Base-by-base conservation (phyloP, 2,329 filamentous ascomycete genomes). In the Talaromyces sp. region DNA sequence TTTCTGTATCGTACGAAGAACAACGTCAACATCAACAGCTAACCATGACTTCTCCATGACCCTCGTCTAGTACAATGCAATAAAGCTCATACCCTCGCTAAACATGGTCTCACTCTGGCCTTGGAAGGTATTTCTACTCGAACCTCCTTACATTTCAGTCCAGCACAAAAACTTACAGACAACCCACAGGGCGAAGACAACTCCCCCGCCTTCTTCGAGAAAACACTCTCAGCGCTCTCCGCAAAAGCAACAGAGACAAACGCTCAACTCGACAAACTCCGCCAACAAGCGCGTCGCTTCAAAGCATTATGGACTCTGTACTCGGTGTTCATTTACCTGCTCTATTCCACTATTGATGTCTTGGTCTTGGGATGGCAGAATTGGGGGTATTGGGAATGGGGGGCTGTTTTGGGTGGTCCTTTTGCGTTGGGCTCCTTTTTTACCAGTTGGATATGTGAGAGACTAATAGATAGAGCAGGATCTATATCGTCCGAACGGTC, bases 151-250 rank as follows among this genome's bases (percentile, higher is more conserved):
- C 28, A 25, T n/a, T 19, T 13, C 19, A 31, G 21, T 19, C 4
- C 3, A 25, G n/a, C 17, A 11, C 19, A 40, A 21, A 25, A n/a
- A n/a, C n/a, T n/a, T n/a, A 15, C 35, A 45, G 19, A 17, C 50
- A 21, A 22, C 43, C 54, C 58, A 21, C 67, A 96, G 91, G 84
- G 84, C 75, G 83, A 89, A 69, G 83, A 88, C 71, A 88, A 84
- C 70, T 96, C 92, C 64, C 88, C 94, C 25, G 92, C 91, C 53
- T 89, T 88, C 3, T 99, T 97, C 70, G 94, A 99, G 77, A 97
- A 92, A 79, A 85, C 88, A 2, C 85, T 99, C 31, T 89, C 91
- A 9, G 81, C 84, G 22, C 84, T 99, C 46, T 89, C 92, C 10
- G 79, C 80, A 54, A 96, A 94, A 76, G 97, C 99, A 72, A 81